A percentile compares a stretch with the other conserved stretches of the same genome.
These are phyloP conservation scores for Ophiosphaerella herpotricha DNA, from an alignment of 2,329 filamentous ascomycete species.

Conservation along the genomic window DNA sequence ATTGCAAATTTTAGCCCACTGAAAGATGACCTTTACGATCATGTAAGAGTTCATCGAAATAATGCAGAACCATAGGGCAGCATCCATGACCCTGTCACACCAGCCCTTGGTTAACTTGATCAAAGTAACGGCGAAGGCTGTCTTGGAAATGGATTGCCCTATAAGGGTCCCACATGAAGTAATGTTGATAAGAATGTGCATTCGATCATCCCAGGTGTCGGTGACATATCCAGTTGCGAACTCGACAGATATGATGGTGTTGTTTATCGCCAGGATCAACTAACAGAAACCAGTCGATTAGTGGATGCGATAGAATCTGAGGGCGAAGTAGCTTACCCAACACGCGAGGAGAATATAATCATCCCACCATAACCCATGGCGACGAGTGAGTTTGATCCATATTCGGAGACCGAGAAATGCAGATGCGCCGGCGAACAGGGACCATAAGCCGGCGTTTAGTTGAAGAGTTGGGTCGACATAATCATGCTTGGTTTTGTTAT, in stretches of 20 bases:
- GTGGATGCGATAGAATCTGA: neutral
- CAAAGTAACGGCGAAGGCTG: constrained; percentile 48
- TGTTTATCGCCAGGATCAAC: constrained; percentile 50
- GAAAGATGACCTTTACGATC: constrained; percentile 54
- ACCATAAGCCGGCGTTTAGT: constrained; percentile 46
- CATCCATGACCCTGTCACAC: constrained; percentile 35
- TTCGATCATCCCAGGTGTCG: constrained; percentile 56
- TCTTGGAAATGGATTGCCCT: constrained; percentile 45
- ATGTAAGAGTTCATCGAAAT: constrained; percentile 56
- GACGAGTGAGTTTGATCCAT: constrained; percentile 45
- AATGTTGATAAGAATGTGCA: constrained; percentile 59
- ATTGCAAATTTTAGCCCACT: constrained; percentile 56
- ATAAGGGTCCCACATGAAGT: constrained; percentile 47
- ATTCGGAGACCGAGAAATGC: constrained; percentile 42
- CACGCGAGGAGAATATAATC: constrained; percentile 45
- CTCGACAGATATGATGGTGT: constrained; percentile 53
- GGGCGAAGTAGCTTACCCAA: constrained; percentile 35
- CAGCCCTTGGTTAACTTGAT: constrained; percentile 52
- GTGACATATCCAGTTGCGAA: constrained; percentile 57
- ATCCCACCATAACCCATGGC: constrained; percentile 49
- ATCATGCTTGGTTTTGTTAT: constrained; percentile 18
- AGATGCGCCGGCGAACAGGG: constrained; percentile 45
- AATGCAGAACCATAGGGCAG: constrained; percentile 57
- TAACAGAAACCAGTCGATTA: constrained; percentile 21
- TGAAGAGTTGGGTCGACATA: constrained; percentile 45